These are phyloP conservation scores for Peronospora destructor DNA, from an alignment of 352 stramenopile genomes.

Conservation along the genomic window DNA sequence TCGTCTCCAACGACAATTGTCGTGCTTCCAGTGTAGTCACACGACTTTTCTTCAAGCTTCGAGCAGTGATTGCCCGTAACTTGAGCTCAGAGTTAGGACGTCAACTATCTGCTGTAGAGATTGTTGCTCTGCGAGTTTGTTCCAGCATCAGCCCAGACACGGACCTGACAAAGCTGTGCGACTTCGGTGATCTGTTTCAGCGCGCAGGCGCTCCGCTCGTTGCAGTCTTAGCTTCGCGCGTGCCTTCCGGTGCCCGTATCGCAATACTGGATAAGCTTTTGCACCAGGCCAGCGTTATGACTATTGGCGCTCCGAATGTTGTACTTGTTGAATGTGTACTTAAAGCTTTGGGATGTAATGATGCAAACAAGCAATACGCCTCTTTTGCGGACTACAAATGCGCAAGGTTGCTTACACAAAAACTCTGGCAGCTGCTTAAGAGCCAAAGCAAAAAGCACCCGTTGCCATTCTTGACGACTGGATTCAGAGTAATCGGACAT, in stretches of 20 bases:
- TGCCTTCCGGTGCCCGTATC: slow-evolving; percentile 8
- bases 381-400: slow-evolving; percentile 33
- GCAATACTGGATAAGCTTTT: slow-evolving; percentile 23
- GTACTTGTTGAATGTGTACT: slow-evolving; percentile 37
- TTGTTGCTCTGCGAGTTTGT: slow-evolving; percentile 24
- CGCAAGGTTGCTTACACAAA: slow-evolving; percentile 30
- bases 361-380: slow-evolving; percentile 6
- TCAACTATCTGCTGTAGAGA: slow-evolving; percentile 34
- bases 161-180: slow-evolving; percentile 13
- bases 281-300: slow-evolving; percentile 2
- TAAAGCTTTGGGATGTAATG: slow-evolving; percentile 17
- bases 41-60: slow-evolving; percentile 39
- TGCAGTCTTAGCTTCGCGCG: slow-evolving; percentile 16
- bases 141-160: slow-evolving; percentile 11
- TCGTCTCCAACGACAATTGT: slow-evolving; percentile 10
- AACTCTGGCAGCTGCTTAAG: slow-evolving; percentile 36
- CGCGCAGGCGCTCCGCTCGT: slow-evolving; percentile 23
- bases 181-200: slow-evolving; percentile 22
- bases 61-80: slow-evolving; percentile 10
- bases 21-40: slow-evolving; percentile 9
- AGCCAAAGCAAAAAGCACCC: slow-evolving; percentile 5
- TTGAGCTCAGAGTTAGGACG: slow-evolving; percentile 9
- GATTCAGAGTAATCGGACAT: slow-evolving; percentile 26
- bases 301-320: slow-evolving; percentile 14
- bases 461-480: slow-evolving; percentile 30